Evolutionary conservation across 1,284 basidiomycete species (phyloP), one percentile per base, ranked within the genome.

Genomic region (Heterobasidion irregulare): DNA sequence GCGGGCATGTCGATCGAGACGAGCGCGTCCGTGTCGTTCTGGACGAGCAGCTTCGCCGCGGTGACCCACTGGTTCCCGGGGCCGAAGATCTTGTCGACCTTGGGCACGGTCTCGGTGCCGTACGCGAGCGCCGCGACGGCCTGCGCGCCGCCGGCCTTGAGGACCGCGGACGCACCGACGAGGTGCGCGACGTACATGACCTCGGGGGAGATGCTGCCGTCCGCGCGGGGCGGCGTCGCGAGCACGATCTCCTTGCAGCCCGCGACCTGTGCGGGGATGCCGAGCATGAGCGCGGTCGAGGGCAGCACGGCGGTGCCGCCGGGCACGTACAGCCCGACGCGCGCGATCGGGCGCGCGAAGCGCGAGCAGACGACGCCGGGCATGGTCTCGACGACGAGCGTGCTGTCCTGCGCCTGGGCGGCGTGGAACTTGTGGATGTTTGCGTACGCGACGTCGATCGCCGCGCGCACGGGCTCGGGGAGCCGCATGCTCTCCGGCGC

Each of bases 51-150:
- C 77, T 99, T 99, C 56, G 96, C 96, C 1, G 97, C 97, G 0
- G 96, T 99, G 32, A 99, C 97, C 89, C 96, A 99, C 70, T 99
- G 97, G 69, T 99, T 99, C 26, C 97, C 97, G 2, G 97, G 97
- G 16, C 97, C 97, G 65, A 98, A 97, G 63, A 99, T 96, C 74
- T 98, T 99, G 78, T 99, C 97, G 15, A 99, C 97, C 74, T 99
- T 99, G n/a, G 94, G 94, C 8, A 96, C 94, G 2, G 87, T 88
- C 66, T 89, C 78, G 5, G 97, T 99, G 13, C 97, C 97, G 70
- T 98, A 99, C 1, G 97, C 97, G 72, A 99, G 79, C 0, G 94
- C 96, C 13, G 94, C 93, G n/a, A 99, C 84, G 1, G 97, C 97
- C 68, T 99, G 97, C 3, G 92, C 97, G 36, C 97, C 97, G 49